These are phyloP conservation scores for Haplosporangium sp. DNA, from an alignment of 371 early-diverging fungal species.

Conservation along the genomic window DNA sequence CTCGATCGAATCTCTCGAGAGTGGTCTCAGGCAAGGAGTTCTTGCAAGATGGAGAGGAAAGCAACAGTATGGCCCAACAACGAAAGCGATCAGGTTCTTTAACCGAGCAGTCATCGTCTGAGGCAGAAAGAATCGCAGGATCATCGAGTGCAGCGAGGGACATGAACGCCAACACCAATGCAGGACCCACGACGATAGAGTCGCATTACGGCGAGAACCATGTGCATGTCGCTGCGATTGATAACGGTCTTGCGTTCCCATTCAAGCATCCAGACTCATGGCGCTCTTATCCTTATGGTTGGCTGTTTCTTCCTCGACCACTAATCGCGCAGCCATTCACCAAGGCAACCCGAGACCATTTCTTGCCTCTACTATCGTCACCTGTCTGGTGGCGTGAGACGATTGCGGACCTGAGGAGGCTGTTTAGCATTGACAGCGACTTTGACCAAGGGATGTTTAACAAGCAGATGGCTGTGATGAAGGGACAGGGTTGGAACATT, in stretches of 20 bases:
- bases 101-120: not conserved
- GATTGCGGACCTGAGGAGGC: slow-evolving; percentile 67
- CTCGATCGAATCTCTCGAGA: slow-evolving; percentile 20
- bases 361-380: slow-evolving; percentile 76
- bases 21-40: slow-evolving; percentile 17
- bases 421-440: slow-evolving; percentile 78
- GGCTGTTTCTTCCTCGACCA: slow-evolving; percentile 78
- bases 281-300: slow-evolving; percentile 92
- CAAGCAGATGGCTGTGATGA: slow-evolving; percentile 84
- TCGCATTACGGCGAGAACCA: slow-evolving; percentile 50
- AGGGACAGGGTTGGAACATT: slow-evolving; percentile 89
- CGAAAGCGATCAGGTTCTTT: slow-evolving; percentile 10
- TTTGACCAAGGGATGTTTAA: slow-evolving; percentile 86
- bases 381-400: slow-evolving; percentile 86
- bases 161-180: too few relatives aligned
- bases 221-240: slow-evolving; percentile 86
- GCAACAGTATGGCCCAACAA: not conserved
- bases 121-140: not conserved
- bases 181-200: slow-evolving; percentile 13
- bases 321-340: slow-evolving; percentile 76
- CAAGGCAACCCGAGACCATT: slow-evolving; percentile 67
- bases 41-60: slow-evolving; percentile 11
- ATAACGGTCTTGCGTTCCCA: slow-evolving; percentile 94
- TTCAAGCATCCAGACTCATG: slow-evolving; percentile 93
- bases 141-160: too few relatives aligned